Conservation (phyloP, 1,284 basidiomycete genomes). For the Sparassis latifolia region DNA sequence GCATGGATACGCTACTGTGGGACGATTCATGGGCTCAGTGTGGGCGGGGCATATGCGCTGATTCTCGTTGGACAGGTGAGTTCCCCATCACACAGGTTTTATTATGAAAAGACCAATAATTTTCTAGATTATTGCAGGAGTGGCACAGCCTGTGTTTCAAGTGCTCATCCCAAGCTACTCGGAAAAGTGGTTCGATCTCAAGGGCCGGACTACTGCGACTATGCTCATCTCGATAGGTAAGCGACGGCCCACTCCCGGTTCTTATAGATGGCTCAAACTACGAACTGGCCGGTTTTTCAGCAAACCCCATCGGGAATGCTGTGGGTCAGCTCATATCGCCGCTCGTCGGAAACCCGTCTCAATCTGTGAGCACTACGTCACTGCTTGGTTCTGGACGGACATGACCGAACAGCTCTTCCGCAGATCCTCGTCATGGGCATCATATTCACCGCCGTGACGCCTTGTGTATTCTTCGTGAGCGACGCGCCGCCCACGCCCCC, state of each 20-base stretch:
- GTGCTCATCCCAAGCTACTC: slow-evolving; percentile 64
- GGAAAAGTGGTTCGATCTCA: slow-evolving; percentile 70
- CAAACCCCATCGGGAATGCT: slow-evolving; percentile 33
- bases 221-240: slow-evolving; percentile 69
- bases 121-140: slow-evolving; percentile 44
- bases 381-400: slow-evolving; percentile 1
- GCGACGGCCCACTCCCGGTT: slow-evolving; percentile 4
- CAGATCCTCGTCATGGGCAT: slow-evolving; percentile 67
- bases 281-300: slow-evolving; percentile 1
- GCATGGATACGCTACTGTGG: slow-evolving; percentile 74
- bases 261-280: not conserved
- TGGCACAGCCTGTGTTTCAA: slow-evolving; percentile 63
- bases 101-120: not conserved
- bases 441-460: slow-evolving; percentile 50
- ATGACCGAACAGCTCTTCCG: slow-evolving; percentile 25
- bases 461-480: slow-evolving; percentile 50
- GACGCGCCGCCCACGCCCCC: slow-evolving; percentile 66
- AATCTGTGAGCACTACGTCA: slow-evolving; percentile 33
- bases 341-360: slow-evolving; percentile 40
- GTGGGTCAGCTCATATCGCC: slow-evolving; percentile 67
- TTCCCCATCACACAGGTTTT: not conserved
- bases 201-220: slow-evolving; percentile 68
- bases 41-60: slow-evolving; percentile 47
- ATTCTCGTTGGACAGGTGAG: slow-evolving; percentile 65
- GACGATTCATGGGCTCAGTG: slow-evolving; percentile 45